Conservation (phyloP, 108 stramenopile genomes). For the Seminavis robusta region DNA sequence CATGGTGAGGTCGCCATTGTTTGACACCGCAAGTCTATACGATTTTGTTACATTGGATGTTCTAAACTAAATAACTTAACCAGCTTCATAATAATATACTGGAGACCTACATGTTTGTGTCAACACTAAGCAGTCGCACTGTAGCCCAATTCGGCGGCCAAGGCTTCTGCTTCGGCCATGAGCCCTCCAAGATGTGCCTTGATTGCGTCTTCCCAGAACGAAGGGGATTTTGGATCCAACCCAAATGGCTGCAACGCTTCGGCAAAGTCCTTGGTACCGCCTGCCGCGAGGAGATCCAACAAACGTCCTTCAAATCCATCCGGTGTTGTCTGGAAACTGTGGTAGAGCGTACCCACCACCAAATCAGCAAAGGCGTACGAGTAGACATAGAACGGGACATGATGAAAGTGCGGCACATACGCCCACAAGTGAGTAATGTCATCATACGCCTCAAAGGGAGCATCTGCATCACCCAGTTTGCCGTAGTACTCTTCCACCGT, state of each 20-base stretch:
- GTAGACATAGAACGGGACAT: constrained; percentile 48
- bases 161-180: constrained; percentile 33
- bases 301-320: constrained; percentile 46
- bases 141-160: constrained; percentile 35
- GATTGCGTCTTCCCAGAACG: constrained; percentile 44
- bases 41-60: too few species aligned
- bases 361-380: constrained; percentile 44
- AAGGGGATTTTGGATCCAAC: constrained; percentile 38
- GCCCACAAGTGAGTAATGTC: constrained; percentile 31
- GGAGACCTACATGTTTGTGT: too few species aligned
- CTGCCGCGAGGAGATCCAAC: constrained; percentile 29
- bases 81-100: too few species aligned
- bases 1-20: too few species aligned
- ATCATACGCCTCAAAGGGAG: constrained; percentile 41
- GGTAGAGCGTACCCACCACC: constrained; percentile 40
- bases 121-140: too few species aligned
- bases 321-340: constrained; percentile 31
- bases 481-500: constrained; percentile 43
- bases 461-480: constrained; percentile 29
- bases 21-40: too few species aligned
- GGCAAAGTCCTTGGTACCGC: constrained; percentile 41
- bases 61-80: too few species aligned
- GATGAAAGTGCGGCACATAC: constrained; percentile 45
- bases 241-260: constrained; percentile 37
- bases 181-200: constrained; percentile 41